Conservation (phyloP, 1,284 basidiomycete species). For the Ustilago nuda region DNA sequence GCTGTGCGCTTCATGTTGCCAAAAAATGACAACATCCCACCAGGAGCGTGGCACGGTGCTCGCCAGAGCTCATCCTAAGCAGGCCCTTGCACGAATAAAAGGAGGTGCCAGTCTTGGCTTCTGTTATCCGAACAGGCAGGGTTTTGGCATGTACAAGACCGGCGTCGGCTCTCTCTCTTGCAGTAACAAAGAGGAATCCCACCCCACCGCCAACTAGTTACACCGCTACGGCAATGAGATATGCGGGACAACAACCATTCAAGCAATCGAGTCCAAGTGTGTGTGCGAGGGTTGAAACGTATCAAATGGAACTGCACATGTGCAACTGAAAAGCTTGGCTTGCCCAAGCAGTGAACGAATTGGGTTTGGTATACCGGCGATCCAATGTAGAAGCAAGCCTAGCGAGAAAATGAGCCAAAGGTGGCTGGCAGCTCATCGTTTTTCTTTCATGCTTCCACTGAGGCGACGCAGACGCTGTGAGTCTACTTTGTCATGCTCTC, state of each 20-base stretch:
- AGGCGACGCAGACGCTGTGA: constrained; percentile 4
- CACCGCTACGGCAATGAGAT: background rate
- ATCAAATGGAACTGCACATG: background rate
- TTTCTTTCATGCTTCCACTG: background rate
- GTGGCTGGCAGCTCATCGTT: background rate
- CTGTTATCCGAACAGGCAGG: background rate
- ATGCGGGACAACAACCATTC: background rate
- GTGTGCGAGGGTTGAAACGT: background rate
- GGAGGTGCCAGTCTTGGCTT: background rate
- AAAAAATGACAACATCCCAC: background rate
- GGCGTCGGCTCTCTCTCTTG: background rate
- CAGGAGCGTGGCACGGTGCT: background rate
- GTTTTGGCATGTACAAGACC: background rate
- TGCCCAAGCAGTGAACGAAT: too few relatives aligned
- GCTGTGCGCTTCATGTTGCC: background rate
- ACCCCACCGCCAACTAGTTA: too few relatives aligned
- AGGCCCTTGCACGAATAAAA: background rate
- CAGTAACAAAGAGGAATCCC: too few relatives aligned
- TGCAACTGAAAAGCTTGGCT: background rate
- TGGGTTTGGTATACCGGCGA: background rate
- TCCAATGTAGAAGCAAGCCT: background rate
- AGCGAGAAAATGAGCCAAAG: background rate
- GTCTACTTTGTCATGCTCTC: constrained; percentile 4
- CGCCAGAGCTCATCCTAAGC: background rate
- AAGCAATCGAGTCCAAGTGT: background rate